phyloP scores from a whole-genome alignment of 352 stramenopile species.

The Phytophthora citrophthora region DNA sequence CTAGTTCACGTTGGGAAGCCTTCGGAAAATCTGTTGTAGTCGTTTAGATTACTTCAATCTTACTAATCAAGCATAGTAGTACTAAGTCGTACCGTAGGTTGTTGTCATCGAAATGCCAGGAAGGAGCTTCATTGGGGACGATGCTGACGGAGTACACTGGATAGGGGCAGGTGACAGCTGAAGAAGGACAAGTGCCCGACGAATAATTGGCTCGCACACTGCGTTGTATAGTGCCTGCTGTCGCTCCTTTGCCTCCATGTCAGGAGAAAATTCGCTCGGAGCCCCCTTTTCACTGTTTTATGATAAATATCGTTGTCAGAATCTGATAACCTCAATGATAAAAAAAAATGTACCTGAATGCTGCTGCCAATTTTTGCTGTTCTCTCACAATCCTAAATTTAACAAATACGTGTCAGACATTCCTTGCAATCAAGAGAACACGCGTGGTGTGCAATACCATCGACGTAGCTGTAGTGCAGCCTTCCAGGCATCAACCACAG shows the following conservation, averaged over 20 bases:
- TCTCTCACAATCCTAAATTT: conserved; percentile 83
- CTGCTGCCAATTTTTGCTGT: conserved; percentile 83
- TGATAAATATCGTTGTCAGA: conserved; percentile 3
- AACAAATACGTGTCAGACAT: background rate
- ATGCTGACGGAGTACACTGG: conserved; percentile 23
- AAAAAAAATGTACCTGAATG: conserved; percentile 45
- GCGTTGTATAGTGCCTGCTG: conserved; percentile 78
- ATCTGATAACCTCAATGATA: background rate
- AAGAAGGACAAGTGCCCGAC: conserved; percentile 71
- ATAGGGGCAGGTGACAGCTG: conserved; percentile 59
- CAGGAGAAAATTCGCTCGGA: conserved; percentile 34
- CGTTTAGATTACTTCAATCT: no score
- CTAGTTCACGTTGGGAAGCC: conserved; percentile 3
- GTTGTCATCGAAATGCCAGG: conserved; percentile 68
- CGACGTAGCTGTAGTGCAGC: conserved; percentile 80
- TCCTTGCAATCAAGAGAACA: background rate
- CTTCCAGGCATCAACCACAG: conserved; percentile 76
- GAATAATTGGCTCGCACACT: conserved; percentile 84
- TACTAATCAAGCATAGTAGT: background rate
- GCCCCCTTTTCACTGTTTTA: conserved; percentile 41
- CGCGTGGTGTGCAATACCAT: conserved; percentile 51
- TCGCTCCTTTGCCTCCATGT: conserved; percentile 68
- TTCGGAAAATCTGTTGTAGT: conserved; percentile 44
- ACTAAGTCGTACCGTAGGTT: conserved; percentile 51
- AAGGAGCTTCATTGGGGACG: conserved; percentile 69